Conservation (phyloP, 441 rosid species). For the Breynia disticha region DNA sequence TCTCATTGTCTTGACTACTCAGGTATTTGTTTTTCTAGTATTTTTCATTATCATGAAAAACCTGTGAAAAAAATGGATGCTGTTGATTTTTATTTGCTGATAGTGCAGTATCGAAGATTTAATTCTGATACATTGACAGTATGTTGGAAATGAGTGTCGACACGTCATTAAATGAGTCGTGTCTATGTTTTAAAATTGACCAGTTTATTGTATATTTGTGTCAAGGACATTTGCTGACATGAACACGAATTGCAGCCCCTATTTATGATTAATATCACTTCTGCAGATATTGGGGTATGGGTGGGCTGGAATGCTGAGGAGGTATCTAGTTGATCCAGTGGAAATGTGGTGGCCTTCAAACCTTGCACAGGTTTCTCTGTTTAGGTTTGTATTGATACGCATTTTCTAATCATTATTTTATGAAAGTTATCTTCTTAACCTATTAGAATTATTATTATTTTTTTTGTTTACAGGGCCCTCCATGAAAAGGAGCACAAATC, state of each 20-base stretch:
- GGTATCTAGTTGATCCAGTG: constrained; percentile 82
- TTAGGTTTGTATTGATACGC: constrained; percentile 41
- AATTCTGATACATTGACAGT: neutral
- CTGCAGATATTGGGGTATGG: constrained; percentile 80
- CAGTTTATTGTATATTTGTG: no score
- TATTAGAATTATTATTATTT: neutral
- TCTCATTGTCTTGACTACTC: constrained; percentile 81
- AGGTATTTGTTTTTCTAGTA: constrained; percentile 33
- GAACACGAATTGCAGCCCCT: no score
- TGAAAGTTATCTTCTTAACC: no score
- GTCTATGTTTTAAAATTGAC: no score
- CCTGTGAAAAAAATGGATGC: no score
- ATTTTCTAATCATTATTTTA: neutral
- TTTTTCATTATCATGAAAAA: neutral
- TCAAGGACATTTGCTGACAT: no score
- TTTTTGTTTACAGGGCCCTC: constrained; percentile 51
- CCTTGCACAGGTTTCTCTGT: constrained; percentile 92
- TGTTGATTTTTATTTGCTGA: no score
- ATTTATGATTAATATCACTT: neutral
- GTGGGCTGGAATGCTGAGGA: constrained; percentile 95
- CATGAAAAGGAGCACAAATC: constrained; percentile 62
- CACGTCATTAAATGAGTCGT: no score
- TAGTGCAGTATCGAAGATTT: neutral
- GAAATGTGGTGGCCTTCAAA: constrained; percentile 99
- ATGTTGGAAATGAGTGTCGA: neutral